A percentile compares a stretch with the other conserved stretches of the same genome.
These are phyloP conservation scores for Corynascus novoguineensis DNA, from an alignment of 495 filamentous ascomycete genomes.

Conservation along the genomic window DNA sequence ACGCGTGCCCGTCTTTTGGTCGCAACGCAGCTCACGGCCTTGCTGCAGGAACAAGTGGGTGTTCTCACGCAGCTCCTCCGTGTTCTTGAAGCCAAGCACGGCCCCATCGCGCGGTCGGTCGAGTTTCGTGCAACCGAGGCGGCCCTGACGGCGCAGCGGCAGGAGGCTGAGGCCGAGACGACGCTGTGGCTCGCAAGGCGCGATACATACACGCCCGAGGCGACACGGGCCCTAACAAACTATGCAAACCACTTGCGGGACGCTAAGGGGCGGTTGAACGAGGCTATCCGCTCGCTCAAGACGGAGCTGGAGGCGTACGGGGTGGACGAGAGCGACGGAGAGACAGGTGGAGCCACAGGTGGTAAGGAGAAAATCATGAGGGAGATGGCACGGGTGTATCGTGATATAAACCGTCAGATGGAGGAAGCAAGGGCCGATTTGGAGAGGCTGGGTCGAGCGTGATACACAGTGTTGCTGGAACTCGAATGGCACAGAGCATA, in stretches of 20 bases:
- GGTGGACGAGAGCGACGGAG: conserved; percentile 30
- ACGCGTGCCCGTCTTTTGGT: conserved; percentile 31
- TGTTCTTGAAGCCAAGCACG: conserved; percentile 54
- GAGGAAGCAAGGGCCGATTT: conserved; percentile 54
- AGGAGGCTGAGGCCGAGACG: conserved; percentile 32
- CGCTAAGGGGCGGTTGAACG: conserved; percentile 43
- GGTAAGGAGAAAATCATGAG: conserved; percentile 45
- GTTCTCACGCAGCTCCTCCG: conserved; percentile 33
- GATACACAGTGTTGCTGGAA: neutral
- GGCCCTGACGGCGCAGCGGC: conserved; percentile 48
- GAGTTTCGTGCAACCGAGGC: conserved; percentile 53
- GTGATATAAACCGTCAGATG: conserved; percentile 48
- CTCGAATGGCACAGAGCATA: neutral
- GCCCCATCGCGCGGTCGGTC: conserved; percentile 56
- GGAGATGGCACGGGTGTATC: conserved; percentile 59
- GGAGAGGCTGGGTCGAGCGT: conserved; percentile 42
- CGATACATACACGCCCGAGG: conserved; percentile 55
- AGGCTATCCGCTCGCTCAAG: conserved; percentile 40
- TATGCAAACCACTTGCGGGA: conserved; percentile 53
- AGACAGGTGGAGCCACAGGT: conserved; percentile 17
- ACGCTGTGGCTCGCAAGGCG: conserved; percentile 25
- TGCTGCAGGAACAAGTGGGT: conserved; percentile 28
- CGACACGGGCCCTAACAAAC: conserved; percentile 48
- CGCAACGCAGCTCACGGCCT: conserved; percentile 23
- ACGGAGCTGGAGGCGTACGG: conserved; percentile 52